Percentiles rank a stretch among this genome's conserved stretches.
Evolutionary conservation across 2,329 filamentous ascomycete genomes (phyloP).

Genomic region (Purpureocillium lavendulum): DNA sequence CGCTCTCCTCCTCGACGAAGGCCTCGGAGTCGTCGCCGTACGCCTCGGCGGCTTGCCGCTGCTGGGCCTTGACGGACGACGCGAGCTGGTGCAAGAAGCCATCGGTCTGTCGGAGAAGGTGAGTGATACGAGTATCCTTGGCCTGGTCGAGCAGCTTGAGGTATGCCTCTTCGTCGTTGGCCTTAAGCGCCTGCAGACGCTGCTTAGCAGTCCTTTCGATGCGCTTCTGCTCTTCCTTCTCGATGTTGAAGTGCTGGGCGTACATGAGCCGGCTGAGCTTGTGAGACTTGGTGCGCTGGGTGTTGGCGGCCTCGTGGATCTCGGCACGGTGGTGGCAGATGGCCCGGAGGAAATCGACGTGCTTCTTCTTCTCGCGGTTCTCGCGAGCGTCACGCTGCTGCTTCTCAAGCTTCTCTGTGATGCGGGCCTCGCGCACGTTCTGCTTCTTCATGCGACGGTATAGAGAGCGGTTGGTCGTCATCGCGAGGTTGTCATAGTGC

Average conservation of each 20-base stretch:
- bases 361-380: conserved; percentile 95
- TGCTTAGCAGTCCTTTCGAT: conserved; percentile 97
- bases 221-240: conserved; percentile 98
- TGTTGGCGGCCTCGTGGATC: conserved; percentile 57
- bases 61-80: conserved; percentile 87
- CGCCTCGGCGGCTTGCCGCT: conserved; percentile 70
- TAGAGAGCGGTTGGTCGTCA: conserved; percentile 87
- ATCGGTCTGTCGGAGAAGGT: conserved; percentile 92
- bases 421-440: conserved; percentile 85
- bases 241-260: conserved; percentile 86
- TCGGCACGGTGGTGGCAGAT: conserved; percentile 77
- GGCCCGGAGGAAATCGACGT: conserved; percentile 81
- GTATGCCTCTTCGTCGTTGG: conserved; percentile 98
- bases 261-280: conserved; percentile 89
- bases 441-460: conserved; percentile 98
- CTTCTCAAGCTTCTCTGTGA: conserved; percentile 98
- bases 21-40: conserved; percentile 58
- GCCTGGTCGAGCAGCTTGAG: conserved; percentile 95
- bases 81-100: conserved; percentile 95
- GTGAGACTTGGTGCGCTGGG: conserved; percentile 66
- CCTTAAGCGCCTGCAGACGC: conserved; percentile 96
- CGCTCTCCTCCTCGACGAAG: conserved; percentile 54
- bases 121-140: conserved; percentile 98
- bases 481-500: conserved; percentile 89
- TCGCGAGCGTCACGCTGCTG: conserved; percentile 95